A percentile compares a stretch with the other conserved stretches of the same genome.
phyloP scores from a whole-genome alignment of 257 asterid species.

The Craterostigma plantagineum region DNA sequence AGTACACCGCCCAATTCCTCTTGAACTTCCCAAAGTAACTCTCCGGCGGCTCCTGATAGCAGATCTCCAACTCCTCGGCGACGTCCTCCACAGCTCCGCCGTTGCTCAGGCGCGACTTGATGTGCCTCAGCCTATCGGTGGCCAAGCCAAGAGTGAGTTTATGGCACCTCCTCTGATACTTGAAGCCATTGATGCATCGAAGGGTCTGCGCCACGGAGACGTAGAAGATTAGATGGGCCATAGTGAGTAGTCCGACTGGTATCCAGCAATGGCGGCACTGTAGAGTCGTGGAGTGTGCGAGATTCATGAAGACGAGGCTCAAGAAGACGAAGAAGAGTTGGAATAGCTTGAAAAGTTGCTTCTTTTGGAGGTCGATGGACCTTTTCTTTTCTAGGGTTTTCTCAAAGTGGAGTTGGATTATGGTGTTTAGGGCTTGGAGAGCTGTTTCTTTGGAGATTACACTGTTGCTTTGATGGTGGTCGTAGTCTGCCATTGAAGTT shows the following conservation, averaged over 20 bases:
- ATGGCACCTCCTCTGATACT: conserved; percentile 93
- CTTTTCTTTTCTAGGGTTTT: conserved; percentile 85
- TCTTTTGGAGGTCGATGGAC: conserved; percentile 71
- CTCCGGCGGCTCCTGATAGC: conserved; percentile 92
- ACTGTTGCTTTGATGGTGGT: conserved; percentile 25
- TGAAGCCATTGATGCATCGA: conserved; percentile 89
- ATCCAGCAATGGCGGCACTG: conserved; percentile 91
- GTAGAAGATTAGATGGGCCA: conserved; percentile 71
- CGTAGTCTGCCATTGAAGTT: conserved; percentile 2
- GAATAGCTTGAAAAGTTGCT: conserved; percentile 75
- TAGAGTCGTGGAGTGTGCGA: conserved; percentile 37
- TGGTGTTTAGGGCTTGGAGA: conserved; percentile 78
- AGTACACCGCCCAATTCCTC: conserved; percentile 90
- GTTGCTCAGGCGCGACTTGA: conserved; percentile 28
- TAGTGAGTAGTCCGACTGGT: conserved; percentile 70
- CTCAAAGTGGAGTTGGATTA: conserved; percentile 93
- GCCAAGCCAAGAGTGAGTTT: conserved; percentile 81
- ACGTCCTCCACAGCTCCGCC: conserved; percentile 22
- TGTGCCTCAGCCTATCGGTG: conserved; percentile 60
- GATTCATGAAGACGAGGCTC: conserved; percentile 32
- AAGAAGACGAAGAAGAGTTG: conserved; percentile 77
- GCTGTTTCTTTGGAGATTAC: conserved; percentile 49
- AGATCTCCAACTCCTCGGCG: conserved; percentile 55
- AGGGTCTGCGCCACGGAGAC: conserved; percentile 85
- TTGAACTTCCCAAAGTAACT: conserved; percentile 79